Conservation (phyloP, 352 stramenopile species). For the Pseudoperonospora humuli region DNA sequence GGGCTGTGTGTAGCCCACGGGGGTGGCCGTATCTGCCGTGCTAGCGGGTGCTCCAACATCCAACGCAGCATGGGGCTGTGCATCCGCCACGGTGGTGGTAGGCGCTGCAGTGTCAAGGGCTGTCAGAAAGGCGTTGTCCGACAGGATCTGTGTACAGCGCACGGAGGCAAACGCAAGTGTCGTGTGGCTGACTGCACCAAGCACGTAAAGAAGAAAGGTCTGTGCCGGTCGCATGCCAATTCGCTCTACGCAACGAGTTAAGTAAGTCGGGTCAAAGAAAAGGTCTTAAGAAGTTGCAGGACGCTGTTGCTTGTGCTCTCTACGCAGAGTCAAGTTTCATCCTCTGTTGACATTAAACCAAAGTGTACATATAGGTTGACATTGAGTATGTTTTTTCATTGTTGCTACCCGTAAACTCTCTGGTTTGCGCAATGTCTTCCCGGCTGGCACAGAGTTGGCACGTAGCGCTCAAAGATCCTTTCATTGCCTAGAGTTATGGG, state of each 20-base stretch:
- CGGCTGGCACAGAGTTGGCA: too few species aligned
- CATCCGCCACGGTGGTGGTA: conserved; percentile 80
- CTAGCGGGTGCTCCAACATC: conserved; percentile 77
- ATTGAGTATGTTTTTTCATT: too few species aligned
- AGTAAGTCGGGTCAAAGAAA: neutral
- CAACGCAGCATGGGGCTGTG: conserved; percentile 83
- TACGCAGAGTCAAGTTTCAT: conserved; percentile 5
- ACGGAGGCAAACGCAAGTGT: conserved; percentile 82
- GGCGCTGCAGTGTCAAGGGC: conserved; percentile 70
- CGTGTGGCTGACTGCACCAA: conserved; percentile 73
- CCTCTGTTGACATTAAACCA: conserved; percentile 17
- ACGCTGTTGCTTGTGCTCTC: neutral
- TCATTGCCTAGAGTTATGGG: too few species aligned
- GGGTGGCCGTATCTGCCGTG: conserved; percentile 71
- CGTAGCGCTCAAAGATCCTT: too few species aligned
- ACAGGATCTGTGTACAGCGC: conserved; percentile 79
- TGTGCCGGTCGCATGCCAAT: conserved; percentile 73
- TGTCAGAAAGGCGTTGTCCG: conserved; percentile 83
- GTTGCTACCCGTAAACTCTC: too few species aligned
- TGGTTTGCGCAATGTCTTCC: too few species aligned
- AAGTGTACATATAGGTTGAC: conserved; percentile 18
- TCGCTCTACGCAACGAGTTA: conserved; percentile 30
- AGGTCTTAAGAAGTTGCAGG: neutral
- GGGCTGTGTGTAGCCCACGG: conserved; percentile 79
- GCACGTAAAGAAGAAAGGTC: conserved; percentile 81